Percentiles rank a stretch among this genome's conserved stretches.
Conservation (phyloP, 306 rosid genomes). For the Prunus davidiana region DNA sequence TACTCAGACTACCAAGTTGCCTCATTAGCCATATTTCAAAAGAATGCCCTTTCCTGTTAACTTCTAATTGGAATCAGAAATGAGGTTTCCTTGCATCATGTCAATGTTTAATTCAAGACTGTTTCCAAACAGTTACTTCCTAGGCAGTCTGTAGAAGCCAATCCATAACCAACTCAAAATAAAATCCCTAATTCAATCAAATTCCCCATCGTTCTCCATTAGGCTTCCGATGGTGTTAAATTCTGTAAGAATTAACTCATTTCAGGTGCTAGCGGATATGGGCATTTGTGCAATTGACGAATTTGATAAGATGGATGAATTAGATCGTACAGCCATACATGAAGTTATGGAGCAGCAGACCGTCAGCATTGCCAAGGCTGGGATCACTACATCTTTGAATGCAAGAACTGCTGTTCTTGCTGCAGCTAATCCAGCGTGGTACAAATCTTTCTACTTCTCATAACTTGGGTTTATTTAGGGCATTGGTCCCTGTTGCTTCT, state of each 20-base stretch:
- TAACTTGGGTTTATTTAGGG: neutral
- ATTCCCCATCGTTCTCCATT: neutral
- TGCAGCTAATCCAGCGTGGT: constrained; percentile 99
- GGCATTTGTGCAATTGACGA: constrained; percentile 98
- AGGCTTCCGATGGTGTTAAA: neutral
- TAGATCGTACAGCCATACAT: constrained; percentile 94
- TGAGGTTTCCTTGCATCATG: neutral
- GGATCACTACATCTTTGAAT: constrained; percentile 93
- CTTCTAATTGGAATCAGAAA: too few species aligned
- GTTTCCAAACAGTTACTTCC: neutral
- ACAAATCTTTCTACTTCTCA: constrained; percentile 12
- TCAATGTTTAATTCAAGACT: neutral
- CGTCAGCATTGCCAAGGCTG: constrained; percentile 99
- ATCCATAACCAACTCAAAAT: neutral
- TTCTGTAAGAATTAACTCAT: constrained; percentile 19
- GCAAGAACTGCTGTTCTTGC: constrained; percentile 99
- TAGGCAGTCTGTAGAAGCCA: neutral
- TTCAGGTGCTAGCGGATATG: constrained; percentile 96
- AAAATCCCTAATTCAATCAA: neutral
- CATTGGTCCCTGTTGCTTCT: neutral
- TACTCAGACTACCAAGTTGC: neutral
- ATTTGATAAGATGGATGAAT: constrained; percentile 99
- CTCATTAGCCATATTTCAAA: neutral
- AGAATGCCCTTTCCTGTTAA: too few species aligned
- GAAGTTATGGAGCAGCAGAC: constrained; percentile 99